Base-by-base conservation (phyloP, 129 eudicot genomes). In the carrot (Daucus carota) region DNA sequence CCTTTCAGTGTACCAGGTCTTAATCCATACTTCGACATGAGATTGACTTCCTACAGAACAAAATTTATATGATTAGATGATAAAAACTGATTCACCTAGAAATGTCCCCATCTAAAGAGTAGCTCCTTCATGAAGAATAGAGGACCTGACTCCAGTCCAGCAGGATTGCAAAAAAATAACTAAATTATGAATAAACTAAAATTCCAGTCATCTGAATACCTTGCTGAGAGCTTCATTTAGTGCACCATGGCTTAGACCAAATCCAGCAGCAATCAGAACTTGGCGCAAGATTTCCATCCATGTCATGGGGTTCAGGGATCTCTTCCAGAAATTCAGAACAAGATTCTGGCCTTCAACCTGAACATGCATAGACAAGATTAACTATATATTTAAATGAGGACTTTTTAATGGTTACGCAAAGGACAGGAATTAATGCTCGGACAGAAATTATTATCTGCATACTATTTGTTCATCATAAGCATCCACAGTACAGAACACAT, bases 211-310 rank as follows among this genome's bases (percentile, higher is more conserved):
- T 31, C 26, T 32, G 45, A 52, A 41, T 84, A 94, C 99, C 99
- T 89, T 91, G 79, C 71, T 33, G 66, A 62, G 74, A 50, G 87
- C 81, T 82, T 79, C 80, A 40, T 77, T 86, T 12, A 63, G 76
- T 42, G 72, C 63, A 75, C 86, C 87, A 75, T 79, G 84, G 83
- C 86, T 89, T 72, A 87, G 88, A 75, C 96, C 96, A 89, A 83
- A 91, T 43, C 99, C 99, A 84, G 99, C 97, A 38, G 99, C 92
- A 80, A 87, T 83, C 48, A 86, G 57, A 74, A 94, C 93, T 84
- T 94, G 96, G 65, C 97, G 86, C 72, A 94, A 74, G 81, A 94
- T 87, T 83, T 94, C 97, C 77, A 86, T 82, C 96, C 99, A 94
- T 74, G 99, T 94, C 75, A 94, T 72, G 43, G 91, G 79, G 81